Evolutionary conservation across 1,284 basidiomycete species (phyloP), one percentile per base, ranked within the genome.

Genomic region (Afroboletus lepidellus): DNA sequence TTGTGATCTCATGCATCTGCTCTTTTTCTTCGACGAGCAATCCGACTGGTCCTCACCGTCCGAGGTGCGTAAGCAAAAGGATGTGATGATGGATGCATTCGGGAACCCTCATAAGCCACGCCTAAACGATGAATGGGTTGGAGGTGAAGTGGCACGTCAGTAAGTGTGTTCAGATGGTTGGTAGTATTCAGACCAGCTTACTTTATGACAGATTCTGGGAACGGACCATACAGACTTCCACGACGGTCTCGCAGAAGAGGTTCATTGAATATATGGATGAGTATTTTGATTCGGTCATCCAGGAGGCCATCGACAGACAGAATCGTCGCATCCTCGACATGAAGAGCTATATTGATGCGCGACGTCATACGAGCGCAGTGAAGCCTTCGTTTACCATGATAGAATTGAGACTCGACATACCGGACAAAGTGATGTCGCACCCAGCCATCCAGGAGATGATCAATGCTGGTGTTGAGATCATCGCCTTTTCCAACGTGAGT

Each of bases 11-110:
- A 25, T 23, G 38, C 12, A n/a, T 7, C 20, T 75, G 5, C 72
- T 74, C 54, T 76, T 75, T 50, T 57, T 75, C 8, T 65, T 73
- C 46, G 75, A 78, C 48, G 72, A 75, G 51, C 67, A 72, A 41
- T 69, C 72, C 5, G 76, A 78, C 55, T 61, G 65, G 13, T 62
- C 59, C 8, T 58, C 63, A 21, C 60, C 57, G 1, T 41, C 59
- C 0, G 69, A 57, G 3, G 73, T 68, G 3, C 57, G 59, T 12
- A 43, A 53, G 24, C 62, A 66, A 27, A 67, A 65, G 11, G 64
- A 71, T 25, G 56, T 68, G 8, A 54, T 74, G 24, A 69, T 74
- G 57, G 69, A 75, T 48, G 72, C 72, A 1, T 41, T 76, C 44
- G 27, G 30, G 3, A 48, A 59, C 25, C 58, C 58, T 2, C 29